Evolutionary conservation across 768 basidiomycete genomes (phyloP).

Genomic region (Boletales sp.): DNA sequence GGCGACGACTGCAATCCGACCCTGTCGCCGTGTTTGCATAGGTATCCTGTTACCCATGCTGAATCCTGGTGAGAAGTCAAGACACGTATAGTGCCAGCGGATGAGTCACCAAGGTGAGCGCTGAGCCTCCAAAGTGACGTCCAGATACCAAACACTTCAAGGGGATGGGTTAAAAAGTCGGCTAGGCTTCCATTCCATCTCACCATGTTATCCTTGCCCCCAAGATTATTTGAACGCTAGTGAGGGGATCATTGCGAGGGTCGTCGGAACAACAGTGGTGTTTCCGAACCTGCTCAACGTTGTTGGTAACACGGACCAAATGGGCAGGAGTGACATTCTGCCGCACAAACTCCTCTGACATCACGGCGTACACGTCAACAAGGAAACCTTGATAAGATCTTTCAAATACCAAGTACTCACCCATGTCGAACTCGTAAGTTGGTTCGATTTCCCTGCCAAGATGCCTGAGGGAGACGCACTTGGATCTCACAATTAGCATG

Average conservation of each 20-base stretch:
- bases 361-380: neutral
- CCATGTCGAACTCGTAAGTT: neutral
- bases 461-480: neutral
- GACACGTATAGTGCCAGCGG: too few relatives aligned
- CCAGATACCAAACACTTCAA: too few relatives aligned
- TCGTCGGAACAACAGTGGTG: neutral
- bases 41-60: too few relatives aligned
- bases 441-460: neutral
- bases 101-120: too few relatives aligned
- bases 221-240: neutral
- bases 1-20: neutral
- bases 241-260: neutral
- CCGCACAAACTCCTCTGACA: constrained; percentile 8
- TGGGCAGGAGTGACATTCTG: neutral
- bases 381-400: constrained; percentile 1
- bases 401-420: neutral
- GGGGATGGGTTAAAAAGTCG: too few relatives aligned
- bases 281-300: neutral
- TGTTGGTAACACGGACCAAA: neutral
- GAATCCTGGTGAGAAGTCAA: too few relatives aligned
- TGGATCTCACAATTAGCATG: neutral
- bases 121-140: too few relatives aligned
- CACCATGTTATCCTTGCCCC: too few relatives aligned
- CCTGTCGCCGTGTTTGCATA: neutral
- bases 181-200: too few relatives aligned